These are phyloP conservation scores for Juncus inflexus DNA, from an alignment of 176 grass and related monocot species.

Conservation along the genomic window DNA sequence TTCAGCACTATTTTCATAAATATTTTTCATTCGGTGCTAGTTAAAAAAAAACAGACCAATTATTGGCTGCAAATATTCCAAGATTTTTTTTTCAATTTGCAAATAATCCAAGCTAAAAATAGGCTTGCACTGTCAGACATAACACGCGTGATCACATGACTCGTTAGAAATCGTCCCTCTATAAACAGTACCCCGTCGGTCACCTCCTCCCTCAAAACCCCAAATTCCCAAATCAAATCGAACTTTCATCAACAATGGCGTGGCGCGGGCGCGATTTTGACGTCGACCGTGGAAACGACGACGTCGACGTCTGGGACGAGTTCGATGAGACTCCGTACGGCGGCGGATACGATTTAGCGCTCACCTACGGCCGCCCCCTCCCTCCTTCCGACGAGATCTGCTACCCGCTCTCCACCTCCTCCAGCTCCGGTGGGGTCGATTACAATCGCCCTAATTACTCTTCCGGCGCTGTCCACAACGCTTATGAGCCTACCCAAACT, in stretches of 20 bases:
- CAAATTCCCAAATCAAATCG: background rate
- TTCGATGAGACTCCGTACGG: slow-evolving; percentile 86
- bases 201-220: background rate
- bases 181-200: background rate
- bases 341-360: slow-evolving; percentile 66
- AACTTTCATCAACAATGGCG: slow-evolving; percentile 33
- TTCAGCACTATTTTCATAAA: no score
- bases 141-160: slow-evolving; percentile 5
- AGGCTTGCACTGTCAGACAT: background rate
- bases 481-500: slow-evolving; percentile 28
- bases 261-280: slow-evolving; percentile 31
- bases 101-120: no score
- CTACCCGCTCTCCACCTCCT: slow-evolving; percentile 53
- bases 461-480: slow-evolving; percentile 51
- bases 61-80: no score
- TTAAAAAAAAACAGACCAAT: no score
- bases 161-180: background rate
- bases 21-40: no score
- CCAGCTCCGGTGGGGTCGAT: slow-evolving; percentile 35
- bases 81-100: no score
- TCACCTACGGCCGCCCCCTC: slow-evolving; percentile 68
- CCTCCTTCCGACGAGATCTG: slow-evolving; percentile 78
- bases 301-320: slow-evolving; percentile 73
- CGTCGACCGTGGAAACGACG: slow-evolving; percentile 32
- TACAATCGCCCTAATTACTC: slow-evolving; percentile 39